phyloP scores from a whole-genome alignment of 805 yeast species.

The Saccharomycopsis lassenensis region DNA sequence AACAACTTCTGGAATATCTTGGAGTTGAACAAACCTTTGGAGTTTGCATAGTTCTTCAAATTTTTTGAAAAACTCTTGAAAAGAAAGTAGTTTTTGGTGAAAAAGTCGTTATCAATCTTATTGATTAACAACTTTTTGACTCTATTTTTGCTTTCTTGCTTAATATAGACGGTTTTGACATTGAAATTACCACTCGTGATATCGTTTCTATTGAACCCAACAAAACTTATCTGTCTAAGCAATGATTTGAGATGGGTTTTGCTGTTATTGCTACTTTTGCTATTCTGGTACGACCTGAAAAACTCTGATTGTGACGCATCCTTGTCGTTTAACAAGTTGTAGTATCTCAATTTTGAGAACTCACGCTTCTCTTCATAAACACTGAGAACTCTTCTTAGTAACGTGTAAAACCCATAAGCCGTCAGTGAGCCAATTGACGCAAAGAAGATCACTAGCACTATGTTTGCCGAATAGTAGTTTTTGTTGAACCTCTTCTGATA shows the following conservation, averaged over 20 bases:
- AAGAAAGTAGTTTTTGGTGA: constrained; percentile 12
- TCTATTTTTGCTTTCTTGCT: constrained; percentile 12
- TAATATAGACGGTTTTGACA: constrained; percentile 16
- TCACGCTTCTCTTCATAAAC: constrained; percentile 13
- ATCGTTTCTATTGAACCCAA: constrained; percentile 14
- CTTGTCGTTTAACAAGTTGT: constrained; percentile 12
- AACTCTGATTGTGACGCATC: not conserved
- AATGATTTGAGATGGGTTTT: no score
- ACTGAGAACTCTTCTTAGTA: constrained; percentile 6
- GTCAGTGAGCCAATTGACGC: constrained; percentile 12
- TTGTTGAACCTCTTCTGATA: not conserved
- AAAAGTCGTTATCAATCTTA: constrained; percentile 14
- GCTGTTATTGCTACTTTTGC: no score
- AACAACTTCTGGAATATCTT: constrained; percentile 60
- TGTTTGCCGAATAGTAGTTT: constrained; percentile 6
- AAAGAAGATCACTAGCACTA: constrained; percentile 8
- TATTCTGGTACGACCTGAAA: constrained; percentile 3
- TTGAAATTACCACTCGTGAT: constrained; percentile 3
- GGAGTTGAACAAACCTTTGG: constrained; percentile 31
- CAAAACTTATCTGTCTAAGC: constrained; percentile 14
- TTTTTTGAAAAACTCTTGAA: constrained; percentile 16
- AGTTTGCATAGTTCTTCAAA: constrained; percentile 1
- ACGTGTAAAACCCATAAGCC: constrained; percentile 10
- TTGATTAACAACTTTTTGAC: constrained; percentile 17
- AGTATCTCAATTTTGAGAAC: constrained; percentile 12